Base-by-base conservation (phyloP, 2,329 filamentous ascomycete genomes). In the Calonectria ilicicola region DNA sequence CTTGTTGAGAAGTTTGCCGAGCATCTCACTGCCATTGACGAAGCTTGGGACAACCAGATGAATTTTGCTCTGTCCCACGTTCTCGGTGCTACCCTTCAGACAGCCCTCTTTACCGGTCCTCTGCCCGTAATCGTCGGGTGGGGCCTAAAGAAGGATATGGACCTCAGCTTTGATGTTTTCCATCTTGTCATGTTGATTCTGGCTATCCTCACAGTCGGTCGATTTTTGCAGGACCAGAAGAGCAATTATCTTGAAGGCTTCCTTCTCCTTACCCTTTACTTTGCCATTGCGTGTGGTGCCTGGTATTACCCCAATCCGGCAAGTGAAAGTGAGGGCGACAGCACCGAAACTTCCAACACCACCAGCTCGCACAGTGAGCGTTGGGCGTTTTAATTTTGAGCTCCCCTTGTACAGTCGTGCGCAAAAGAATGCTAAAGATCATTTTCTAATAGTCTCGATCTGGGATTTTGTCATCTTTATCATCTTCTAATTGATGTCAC, bases 221-320 rank as follows among this genome's bases (percentile, higher is more conserved):
- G 95, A 74, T 98, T 98, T 84, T 85, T 98, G 67, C 89, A 95
- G 63, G 96, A 98, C 81, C 92, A 94, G 76, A 96, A 97, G 87
- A 95, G 92, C 73, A 97, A 98, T 81, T 98, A 97, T 80, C 89
- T 98, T 5, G 96, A 98, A 83, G 96, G 96, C 2, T 90, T 91
- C 27, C 88, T 98, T 21, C 94, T 95, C 76, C 91, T 98, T 21
- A 89, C 94, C 56, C 86, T 92, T 6, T 92, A 92, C 77, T 80
- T 91, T 53, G 88, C 89, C 35, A 90, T 92, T 75, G 90, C 90
- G 14, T 88, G 90, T 2, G 89, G 89, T 2, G 89, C 89, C 2
- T 90, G 84, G 74, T 91, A 88, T 78, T 91, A 89, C 75, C 90
- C 3, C 87, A 89, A 70, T 83, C 84, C 15, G 65, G 51, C 7